phyloP scores from a whole-genome alignment of 331 rosid genomes.

The Malus hybrid region DNA sequence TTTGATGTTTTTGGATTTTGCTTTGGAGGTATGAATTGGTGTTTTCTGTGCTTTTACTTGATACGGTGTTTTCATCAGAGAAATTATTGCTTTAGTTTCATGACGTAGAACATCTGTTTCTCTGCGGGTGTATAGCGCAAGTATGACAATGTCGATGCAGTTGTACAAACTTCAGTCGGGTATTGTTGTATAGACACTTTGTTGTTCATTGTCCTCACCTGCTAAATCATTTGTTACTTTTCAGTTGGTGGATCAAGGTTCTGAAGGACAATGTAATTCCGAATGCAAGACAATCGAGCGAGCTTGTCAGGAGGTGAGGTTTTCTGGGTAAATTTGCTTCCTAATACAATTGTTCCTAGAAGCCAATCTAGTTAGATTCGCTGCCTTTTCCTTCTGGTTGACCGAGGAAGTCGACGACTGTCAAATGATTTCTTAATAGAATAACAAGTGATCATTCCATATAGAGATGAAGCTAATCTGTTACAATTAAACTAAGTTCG shows the following conservation, averaged over 20 bases:
- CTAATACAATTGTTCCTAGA: not conserved
- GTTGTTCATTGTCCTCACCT: not conserved
- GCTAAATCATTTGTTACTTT: conserved; percentile 5
- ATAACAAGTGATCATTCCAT: not conserved
- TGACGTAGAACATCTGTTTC: not conserved
- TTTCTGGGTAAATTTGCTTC: not conserved
- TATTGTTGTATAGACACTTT: too few species aligned
- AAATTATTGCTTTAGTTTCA: not conserved
- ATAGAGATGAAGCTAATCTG: not conserved
- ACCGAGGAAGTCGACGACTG: not conserved
- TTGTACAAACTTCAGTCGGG: not conserved
- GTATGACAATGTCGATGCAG: not conserved
- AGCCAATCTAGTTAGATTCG: not conserved
- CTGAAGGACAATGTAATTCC: conserved; percentile 98
- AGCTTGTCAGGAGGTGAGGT: conserved; percentile 77
- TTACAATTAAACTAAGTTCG: not conserved
- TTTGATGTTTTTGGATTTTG: not conserved
- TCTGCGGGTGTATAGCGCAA: not conserved
- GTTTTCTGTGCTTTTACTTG: not conserved
- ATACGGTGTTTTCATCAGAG: not conserved
- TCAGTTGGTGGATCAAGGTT: conserved; percentile 83
- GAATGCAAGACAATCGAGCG: conserved; percentile 96
- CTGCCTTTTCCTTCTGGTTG: not conserved
- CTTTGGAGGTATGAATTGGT: not conserved
- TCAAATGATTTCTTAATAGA: not conserved